phyloP scores from a whole-genome alignment of 106 monocot genomes.

The Ottelia alismoides region DNA sequence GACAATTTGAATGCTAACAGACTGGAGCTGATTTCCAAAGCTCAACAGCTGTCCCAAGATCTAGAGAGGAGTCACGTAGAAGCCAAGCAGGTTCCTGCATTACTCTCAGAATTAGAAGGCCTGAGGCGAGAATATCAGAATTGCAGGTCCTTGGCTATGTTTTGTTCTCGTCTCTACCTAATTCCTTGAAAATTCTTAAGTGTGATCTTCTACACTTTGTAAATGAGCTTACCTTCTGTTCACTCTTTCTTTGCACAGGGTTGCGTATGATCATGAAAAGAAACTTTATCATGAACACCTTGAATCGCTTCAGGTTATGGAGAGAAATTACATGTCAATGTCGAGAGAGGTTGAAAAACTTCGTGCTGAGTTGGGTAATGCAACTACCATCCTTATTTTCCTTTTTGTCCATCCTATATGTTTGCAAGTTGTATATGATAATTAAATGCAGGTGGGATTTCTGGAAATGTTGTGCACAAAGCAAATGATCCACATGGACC shows the following conservation, averaged over 20 bases:
- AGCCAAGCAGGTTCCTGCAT: constrained; percentile 41
- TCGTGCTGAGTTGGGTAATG: constrained; percentile 39
- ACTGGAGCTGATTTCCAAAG: constrained; percentile 42
- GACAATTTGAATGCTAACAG: constrained; percentile 33
- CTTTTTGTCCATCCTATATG: no score
- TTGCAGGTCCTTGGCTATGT: constrained; percentile 37
- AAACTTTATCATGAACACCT: constrained; percentile 76
- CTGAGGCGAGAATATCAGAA: constrained; percentile 71
- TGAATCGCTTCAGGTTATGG: constrained; percentile 80
- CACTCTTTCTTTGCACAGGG: constrained; percentile 18
- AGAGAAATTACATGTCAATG: constrained; percentile 79
- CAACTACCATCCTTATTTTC: no score
- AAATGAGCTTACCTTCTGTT: background rate
- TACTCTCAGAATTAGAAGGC: constrained; percentile 53
- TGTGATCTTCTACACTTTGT: no score
- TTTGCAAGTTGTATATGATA: no score
- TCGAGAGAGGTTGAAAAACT: constrained; percentile 67
- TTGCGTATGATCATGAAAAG: constrained; percentile 72
- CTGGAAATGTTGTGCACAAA: no score
- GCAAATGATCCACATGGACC: no score
- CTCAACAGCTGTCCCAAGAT: constrained; percentile 51
- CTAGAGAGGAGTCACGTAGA: constrained; percentile 38
- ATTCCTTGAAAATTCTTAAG: background rate
- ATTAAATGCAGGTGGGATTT: no score
- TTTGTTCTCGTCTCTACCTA: background rate